Conservation (phyloP, 495 filamentous ascomycete genomes). For the Aspergillus panamensis region DNA sequence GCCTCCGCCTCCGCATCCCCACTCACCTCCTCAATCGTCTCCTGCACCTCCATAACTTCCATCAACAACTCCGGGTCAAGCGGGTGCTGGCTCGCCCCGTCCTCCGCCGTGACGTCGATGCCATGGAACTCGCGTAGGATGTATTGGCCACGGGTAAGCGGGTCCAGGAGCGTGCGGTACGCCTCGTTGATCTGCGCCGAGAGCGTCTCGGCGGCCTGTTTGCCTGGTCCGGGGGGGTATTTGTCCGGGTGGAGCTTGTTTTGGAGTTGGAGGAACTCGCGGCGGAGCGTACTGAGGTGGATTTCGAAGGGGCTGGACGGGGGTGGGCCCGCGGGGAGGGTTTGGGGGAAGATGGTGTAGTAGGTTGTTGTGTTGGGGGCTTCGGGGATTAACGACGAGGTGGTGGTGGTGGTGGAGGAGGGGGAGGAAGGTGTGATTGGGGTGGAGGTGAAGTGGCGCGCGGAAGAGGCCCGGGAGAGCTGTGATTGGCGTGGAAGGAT, state of each 20-base stretch:
- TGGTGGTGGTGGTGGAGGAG: constrained; percentile 8
- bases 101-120: constrained; percentile 67
- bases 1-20: constrained; percentile 54
- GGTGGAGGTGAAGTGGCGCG: not conserved
- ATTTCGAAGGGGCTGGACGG: constrained; percentile 73
- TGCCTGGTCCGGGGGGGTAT: constrained; percentile 50
- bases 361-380: constrained; percentile 52
- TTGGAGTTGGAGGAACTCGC: constrained; percentile 85
- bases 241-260: constrained; percentile 78
- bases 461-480: not conserved
- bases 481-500: not conserved
- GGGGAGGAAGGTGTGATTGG: too few relatives aligned
- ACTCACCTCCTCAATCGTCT: constrained; percentile 69
- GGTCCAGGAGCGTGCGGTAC: constrained; percentile 74
- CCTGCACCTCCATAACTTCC: constrained; percentile 83
- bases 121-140: constrained; percentile 63
- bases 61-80: constrained; percentile 71
- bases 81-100: constrained; percentile 60
- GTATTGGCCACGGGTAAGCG: constrained; percentile 80
- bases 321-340: constrained; percentile 76
- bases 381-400: constrained; percentile 9
- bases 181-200: constrained; percentile 84
- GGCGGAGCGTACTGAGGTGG: constrained; percentile 59
- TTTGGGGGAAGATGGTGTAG: constrained; percentile 86
- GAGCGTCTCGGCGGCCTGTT: constrained; percentile 63